Evolutionary conservation across 1,284 basidiomycete species (phyloP), one percentile per base, ranked within the genome.

Genomic region (Rugosomyces carneus): DNA sequence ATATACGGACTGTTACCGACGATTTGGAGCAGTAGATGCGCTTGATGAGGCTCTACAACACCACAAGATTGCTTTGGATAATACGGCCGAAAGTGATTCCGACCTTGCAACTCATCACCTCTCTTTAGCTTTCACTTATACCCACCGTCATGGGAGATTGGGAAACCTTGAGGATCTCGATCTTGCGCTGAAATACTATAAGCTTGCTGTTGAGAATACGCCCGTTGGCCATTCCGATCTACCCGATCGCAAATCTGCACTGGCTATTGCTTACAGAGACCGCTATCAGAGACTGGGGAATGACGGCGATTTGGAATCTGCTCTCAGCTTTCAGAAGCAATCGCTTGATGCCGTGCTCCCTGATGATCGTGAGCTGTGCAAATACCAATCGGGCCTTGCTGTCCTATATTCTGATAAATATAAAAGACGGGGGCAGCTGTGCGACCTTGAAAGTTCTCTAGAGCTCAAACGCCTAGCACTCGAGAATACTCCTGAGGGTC

Each of bases 81-180:
- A 6, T 19, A 36, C 18, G 11, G 13, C 37, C 34, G 21, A 23
- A 11, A 26, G 40, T 21, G 26, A 41, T 41, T 19, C 39, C 2
- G 9, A 29, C 5, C 13, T 29, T 29, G 9, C 27, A 29, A 29
- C 9, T 3, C 27, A 9, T 13, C 10, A 29, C 27, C 1, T 13
- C 7, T 21, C 21, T 19, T 32, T 46, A 41, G 31, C 39, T 16
- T 26, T 27, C 9, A 16, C 39, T 3, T 36, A 46, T 29, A 18
- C 39, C 3, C 9, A 31, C 10, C 21, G 19, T 16, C 34, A 40
- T n/a, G 5, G 21, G 7, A 26, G 39, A 29, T 37, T 46, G 19
- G 39, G 36, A 37, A 18, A 29, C 6, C 19, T 46, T 7, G n/a
- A 41, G 11, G 45, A 46, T 16, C 36, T 46, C 13, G 35, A 46